Evolutionary conservation across 257 asterid genomes (phyloP).

Genomic region (Handroanthus guayacan): DNA sequence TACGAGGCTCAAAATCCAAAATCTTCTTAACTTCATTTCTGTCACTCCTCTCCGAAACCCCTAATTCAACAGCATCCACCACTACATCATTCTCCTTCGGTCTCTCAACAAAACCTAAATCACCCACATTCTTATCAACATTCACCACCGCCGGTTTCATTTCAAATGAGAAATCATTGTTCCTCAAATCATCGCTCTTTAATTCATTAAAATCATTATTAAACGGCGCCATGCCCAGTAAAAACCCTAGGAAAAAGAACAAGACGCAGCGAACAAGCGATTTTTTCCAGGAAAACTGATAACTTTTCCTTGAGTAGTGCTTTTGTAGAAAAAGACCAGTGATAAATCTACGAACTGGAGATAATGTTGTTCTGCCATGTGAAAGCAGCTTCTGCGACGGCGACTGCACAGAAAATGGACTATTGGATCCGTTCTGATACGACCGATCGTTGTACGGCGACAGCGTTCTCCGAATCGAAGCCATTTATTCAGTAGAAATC

Average conservation of each 20-base stretch:
- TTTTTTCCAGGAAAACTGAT: constrained; percentile 61
- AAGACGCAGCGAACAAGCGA: constrained; percentile 66
- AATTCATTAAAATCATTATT: constrained; percentile 48
- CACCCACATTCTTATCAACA: constrained; percentile 45
- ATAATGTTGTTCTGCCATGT: constrained; percentile 56
- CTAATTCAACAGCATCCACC: constrained; percentile 54
- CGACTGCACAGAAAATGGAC: constrained; percentile 59
- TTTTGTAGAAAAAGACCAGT: constrained; percentile 46
- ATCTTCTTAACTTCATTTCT: constrained; percentile 38
- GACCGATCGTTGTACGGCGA: constrained; percentile 85
- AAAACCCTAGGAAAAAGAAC: constrained; percentile 77
- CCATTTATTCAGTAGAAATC: constrained; percentile 55
- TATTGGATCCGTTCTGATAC: constrained; percentile 63
- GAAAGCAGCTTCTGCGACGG: constrained; percentile 67
- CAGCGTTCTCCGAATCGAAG: constrained; percentile 89
- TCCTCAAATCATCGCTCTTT: constrained; percentile 48
- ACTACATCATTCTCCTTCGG: constrained; percentile 41
- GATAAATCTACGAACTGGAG: constrained; percentile 63
- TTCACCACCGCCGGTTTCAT: constrained; percentile 45
- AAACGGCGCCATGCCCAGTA: constrained; percentile 82
- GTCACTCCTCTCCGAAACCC: constrained; percentile 38
- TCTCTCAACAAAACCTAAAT: constrained; percentile 39
- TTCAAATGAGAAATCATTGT: constrained; percentile 53
- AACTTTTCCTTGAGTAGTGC: constrained; percentile 54
- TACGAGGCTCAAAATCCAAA: constrained; percentile 53